Conservation (phyloP, 2,329 filamentous ascomycete species). For the Grosmannia huntii region DNA sequence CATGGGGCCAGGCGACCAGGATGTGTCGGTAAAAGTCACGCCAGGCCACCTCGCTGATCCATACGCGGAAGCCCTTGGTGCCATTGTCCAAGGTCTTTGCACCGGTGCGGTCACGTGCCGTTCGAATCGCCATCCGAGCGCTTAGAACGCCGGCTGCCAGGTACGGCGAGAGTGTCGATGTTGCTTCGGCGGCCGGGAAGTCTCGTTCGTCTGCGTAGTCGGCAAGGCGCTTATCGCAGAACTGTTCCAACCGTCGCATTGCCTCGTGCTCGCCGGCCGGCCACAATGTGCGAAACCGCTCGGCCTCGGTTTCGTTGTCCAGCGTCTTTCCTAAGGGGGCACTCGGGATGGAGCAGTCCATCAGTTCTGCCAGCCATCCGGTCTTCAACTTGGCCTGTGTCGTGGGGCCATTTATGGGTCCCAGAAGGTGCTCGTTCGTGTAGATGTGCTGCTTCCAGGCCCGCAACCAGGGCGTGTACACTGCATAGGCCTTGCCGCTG, state of each 20-base stretch:
- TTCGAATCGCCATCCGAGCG: constrained; percentile 68
- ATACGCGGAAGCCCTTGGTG: constrained; percentile 51
- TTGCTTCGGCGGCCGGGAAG: background rate
- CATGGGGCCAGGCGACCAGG: constrained; percentile 61
- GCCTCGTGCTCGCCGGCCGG: background rate
- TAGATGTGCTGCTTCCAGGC: constrained; percentile 64
- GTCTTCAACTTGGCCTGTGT: background rate
- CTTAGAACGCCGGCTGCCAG: constrained; percentile 51
- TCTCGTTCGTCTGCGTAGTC: background rate
- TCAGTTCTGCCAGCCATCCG: constrained; percentile 36
- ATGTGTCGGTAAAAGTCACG: constrained; percentile 74
- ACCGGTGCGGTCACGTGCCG: constrained; percentile 14
- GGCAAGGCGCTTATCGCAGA: background rate
- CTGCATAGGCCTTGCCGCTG: constrained; percentile 64
- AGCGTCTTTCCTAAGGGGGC: background rate
- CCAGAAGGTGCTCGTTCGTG: constrained; percentile 51
- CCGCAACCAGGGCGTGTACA: constrained; percentile 74
- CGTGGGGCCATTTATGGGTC: background rate
- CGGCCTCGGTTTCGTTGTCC: background rate
- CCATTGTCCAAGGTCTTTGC: constrained; percentile 32
- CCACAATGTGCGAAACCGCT: background rate
- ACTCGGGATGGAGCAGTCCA: background rate
- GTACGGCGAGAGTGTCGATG: background rate
- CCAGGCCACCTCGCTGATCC: constrained; percentile 80
- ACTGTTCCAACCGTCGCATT: background rate